Base-by-base conservation (phyloP, 192 early-diverging fungal species). In the Coemansia pectinata region DNA sequence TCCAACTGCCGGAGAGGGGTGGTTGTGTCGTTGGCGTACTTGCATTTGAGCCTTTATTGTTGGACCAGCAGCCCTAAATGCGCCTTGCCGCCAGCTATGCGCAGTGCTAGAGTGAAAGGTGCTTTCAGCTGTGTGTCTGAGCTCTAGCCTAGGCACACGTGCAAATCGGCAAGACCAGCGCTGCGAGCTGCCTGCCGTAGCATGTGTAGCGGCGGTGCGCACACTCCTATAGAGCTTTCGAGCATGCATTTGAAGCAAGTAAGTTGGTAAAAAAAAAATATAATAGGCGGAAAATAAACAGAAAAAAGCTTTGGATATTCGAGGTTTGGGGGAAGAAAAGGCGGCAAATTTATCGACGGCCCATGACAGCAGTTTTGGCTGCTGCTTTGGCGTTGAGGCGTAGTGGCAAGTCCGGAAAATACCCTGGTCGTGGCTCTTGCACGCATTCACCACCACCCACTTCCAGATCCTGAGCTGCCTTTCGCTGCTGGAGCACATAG, bases 401-500 rank as follows among this genome's bases (percentile, higher is more conserved):
- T 3, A 74, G 12, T 29, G 72, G 48, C 45, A 74, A 15, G 23
- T 53, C 36, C 6, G 73, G 73, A 31, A 75, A 50, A 12, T 75
- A 75, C 29, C 55, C 29, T 17, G 17, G 73, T 55, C 12, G 73
- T 33, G 31, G 63, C 67, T 29, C 61, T 45, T 58, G 67, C 27
- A n/a, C 47, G 57, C 40, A 39, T 36, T 42, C 2, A 45, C 67
- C 11, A 14, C 15, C 17, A 1, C 72, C 72, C 34, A 47, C 44
- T 61, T 79, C 77, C 44, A 71, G 34, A 3, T 45, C 61, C 25
- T 52, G 41, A 19, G 41, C 45, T 15, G 57, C 53, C 33, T 63
- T 50, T 39, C 47, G 68, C 62, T 34, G 53, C 31, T 67, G 60
- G 12, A 44, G 42, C 17, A 81, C 75, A 39, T 79, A 70, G 19